A percentile compares a stretch with the other conserved stretches of the same genome.
Conservation (phyloP, 208 protist genomes). For the Kentomonas sorsogonicus region DNA sequence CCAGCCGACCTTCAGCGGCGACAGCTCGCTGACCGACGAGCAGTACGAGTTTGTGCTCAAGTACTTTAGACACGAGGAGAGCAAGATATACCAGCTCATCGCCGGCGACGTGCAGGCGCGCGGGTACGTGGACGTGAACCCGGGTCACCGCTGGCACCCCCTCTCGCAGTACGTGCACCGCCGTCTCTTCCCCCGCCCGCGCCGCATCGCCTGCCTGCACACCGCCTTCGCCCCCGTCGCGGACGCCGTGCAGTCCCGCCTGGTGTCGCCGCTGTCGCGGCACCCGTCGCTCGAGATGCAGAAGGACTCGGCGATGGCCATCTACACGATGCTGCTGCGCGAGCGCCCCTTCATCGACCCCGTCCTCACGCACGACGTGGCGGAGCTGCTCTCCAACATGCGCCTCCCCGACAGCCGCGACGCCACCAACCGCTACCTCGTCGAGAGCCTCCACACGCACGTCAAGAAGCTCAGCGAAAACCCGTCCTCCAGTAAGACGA, state of each 20-base stretch:
- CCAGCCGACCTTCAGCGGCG: constrained; percentile 62
- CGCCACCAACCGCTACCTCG: too few species aligned
- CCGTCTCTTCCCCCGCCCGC: constrained; percentile 22
- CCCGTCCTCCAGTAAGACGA: neutral
- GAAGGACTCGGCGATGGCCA: constrained; percentile 30
- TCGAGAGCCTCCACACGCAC: too few species aligned
- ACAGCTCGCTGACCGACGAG: constrained; percentile 59
- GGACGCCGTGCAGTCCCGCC: neutral
- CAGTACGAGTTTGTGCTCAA: constrained; percentile 48
- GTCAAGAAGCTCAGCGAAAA: neutral
- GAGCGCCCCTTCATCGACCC: constrained; percentile 54
- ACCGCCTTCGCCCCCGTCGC: neutral
- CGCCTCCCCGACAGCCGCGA: constrained; percentile 31
- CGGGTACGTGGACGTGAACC: constrained; percentile 28
- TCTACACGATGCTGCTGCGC: constrained; percentile 46
- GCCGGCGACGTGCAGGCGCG: constrained; percentile 34
- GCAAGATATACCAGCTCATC: constrained; percentile 25
- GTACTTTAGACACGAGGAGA: constrained; percentile 41
- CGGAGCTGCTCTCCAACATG: constrained; percentile 36
- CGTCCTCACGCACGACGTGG: constrained; percentile 26
- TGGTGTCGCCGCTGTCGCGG: neutral
- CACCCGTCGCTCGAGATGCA: constrained; percentile 27
- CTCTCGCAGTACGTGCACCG: constrained; percentile 20
- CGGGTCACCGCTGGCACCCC: constrained; percentile 21
- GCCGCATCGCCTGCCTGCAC: constrained; percentile 2